Percentiles rank a stretch among this genome's conserved stretches.
Evolutionary conservation across 2,329 filamentous ascomycete species (phyloP).

Genomic region (Talaromyces sp.): DNA sequence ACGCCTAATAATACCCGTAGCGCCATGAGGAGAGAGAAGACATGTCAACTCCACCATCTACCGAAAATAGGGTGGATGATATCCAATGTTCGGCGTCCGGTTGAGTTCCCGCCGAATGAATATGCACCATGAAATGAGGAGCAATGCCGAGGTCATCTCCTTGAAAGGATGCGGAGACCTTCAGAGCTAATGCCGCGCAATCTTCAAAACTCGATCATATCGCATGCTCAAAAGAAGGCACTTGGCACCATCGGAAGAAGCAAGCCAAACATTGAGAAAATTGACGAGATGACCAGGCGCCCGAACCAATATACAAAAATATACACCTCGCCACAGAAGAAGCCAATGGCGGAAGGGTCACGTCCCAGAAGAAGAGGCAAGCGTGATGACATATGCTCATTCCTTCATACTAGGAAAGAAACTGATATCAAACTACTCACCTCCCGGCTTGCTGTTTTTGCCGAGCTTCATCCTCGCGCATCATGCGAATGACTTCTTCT

Average conservation of each 20-base stretch:
- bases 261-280: background rate
- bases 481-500: slow-evolving; percentile 45
- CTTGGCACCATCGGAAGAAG: background rate
- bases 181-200: too few relatives aligned
- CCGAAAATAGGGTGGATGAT: background rate
- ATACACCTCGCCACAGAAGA: slow-evolving; percentile 13
- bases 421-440: background rate
- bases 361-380: background rate
- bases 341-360: background rate
- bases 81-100: background rate
- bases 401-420: slow-evolving; percentile 1
- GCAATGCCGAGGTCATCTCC: background rate
- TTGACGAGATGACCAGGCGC: slow-evolving; percentile 9
- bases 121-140: background rate
- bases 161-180: too few relatives aligned
- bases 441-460: slow-evolving; percentile 19
- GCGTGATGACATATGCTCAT: background rate
- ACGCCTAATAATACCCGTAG: slow-evolving; percentile 22
- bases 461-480: slow-evolving; percentile 41
- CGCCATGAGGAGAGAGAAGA: slow-evolving; percentile 26
- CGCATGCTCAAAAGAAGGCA: background rate
- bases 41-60: slow-evolving; percentile 7
- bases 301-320: slow-evolving; percentile 23
- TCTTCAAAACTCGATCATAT: background rate
- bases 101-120: background rate